Evolutionary conservation across 1,284 basidiomycete species (phyloP).

Genomic region (Crocinoboletus sp.): DNA sequence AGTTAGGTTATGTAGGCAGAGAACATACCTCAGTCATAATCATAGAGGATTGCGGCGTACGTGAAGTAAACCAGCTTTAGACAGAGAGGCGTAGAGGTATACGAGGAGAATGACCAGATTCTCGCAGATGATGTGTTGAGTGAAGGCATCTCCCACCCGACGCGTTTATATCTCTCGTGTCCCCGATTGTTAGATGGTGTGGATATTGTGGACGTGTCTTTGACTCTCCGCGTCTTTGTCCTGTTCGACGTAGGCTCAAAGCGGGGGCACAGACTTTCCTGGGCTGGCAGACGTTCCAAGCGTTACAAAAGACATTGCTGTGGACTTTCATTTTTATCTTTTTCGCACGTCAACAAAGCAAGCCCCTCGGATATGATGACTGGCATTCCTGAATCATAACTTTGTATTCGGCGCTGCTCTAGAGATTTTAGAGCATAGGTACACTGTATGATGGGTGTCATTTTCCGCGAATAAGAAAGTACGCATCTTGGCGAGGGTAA

Average conservation of each 20-base stretch:
- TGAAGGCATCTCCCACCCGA: neutral
- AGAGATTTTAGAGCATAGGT: neutral
- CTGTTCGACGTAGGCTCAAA: slow-evolving; percentile 9
- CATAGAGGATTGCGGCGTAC: neutral
- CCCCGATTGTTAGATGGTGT: slow-evolving; percentile 9
- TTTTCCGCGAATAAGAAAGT: neutral
- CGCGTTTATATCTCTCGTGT: slow-evolving; percentile 9
- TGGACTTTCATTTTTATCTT: neutral
- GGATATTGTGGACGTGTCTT: slow-evolving; percentile 10
- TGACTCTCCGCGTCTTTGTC: slow-evolving; percentile 7
- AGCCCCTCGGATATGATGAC: neutral
- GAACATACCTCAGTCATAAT: slow-evolving; percentile 17
- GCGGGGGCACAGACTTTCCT: slow-evolving; percentile 3
- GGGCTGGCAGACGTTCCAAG: slow-evolving; percentile 3
- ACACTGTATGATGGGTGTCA: neutral
- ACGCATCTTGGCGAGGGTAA: neutral
- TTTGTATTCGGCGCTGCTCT: neutral
- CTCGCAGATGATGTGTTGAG: slow-evolving; percentile 8
- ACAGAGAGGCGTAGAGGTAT: neutral
- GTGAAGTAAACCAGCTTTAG: neutral
- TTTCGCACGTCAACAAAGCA: slow-evolving; percentile 12
- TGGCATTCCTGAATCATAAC: too few species aligned
- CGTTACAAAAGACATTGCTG: slow-evolving; percentile 1
- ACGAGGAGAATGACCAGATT: slow-evolving; percentile 22
- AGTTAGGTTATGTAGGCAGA: too few species aligned